These are phyloP conservation scores for Dipteronia sinensis DNA, from an alignment of 345 rosid genomes.

Conservation along the genomic window DNA sequence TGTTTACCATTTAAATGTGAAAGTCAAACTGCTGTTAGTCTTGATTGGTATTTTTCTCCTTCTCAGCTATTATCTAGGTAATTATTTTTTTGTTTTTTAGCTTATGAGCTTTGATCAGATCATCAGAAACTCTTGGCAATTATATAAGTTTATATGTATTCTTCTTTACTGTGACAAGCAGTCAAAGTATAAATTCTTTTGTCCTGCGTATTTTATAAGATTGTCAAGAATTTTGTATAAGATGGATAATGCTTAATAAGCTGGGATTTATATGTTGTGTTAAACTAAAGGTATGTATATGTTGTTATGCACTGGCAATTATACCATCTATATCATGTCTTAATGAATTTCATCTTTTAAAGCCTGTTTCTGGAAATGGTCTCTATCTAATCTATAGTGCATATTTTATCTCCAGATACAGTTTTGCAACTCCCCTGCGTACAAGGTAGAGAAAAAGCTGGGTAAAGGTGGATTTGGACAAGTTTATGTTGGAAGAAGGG, in stretches of 20 bases:
- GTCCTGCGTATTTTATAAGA: not conserved
- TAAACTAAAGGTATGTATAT: not conserved
- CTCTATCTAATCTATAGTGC: not conserved
- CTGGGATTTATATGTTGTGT: not conserved
- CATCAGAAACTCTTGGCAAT: not conserved
- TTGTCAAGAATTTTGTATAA: not conserved
- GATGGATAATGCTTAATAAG: not conserved
- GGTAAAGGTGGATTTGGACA: conserved; percentile 83
- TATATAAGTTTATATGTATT: not conserved
- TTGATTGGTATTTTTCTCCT: not conserved
- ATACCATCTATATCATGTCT: not conserved
- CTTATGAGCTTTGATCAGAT: not conserved
- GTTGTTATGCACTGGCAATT: not conserved
- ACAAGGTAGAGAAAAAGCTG: conserved; percentile 58
- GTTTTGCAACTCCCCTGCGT: conserved; percentile 58
- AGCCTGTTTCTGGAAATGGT: conserved; percentile 3
- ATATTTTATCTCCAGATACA: conserved; percentile 43
- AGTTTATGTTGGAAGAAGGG: conserved; percentile 70
- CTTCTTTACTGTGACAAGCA: not conserved
- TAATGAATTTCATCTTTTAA: not conserved
- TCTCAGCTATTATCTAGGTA: not conserved
- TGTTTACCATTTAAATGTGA: not conserved
- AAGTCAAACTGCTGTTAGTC: not conserved
- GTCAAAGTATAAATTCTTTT: not conserved
- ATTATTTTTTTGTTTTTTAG: not conserved